Base-by-base conservation (phyloP, 768 basidiomycete genomes). In the Trametes coccinea region DNA sequence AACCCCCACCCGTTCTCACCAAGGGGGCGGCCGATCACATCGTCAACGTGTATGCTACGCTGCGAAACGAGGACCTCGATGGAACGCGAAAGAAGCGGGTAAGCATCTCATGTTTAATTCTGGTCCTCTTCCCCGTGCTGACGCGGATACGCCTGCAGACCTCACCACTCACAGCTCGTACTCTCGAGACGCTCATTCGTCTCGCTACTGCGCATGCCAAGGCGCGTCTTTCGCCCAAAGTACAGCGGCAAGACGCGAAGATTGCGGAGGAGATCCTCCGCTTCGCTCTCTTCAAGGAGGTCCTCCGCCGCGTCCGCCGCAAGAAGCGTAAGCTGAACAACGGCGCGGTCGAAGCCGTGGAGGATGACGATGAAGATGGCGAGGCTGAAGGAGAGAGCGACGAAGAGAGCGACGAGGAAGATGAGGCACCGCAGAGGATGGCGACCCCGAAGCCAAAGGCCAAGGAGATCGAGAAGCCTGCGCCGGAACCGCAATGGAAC, bases 171-270 rank as follows among this genome's bases (percentile, higher is more conserved):
- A 99, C 97, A 2, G 96, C 97, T 17, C 95, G 97, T 83, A 97
- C 97, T 3, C 86, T 99, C 61, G 97, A 99, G 76, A 99, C 97
- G 0, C 83, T 99, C 50, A 99, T 99, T 74, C 97, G 97, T 80
- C 84, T 99, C 8, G 87, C 97, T 4, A 99, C 96, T 16, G 97
- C 97, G 0, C 97, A 99, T 75, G 97, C 97, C 47, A 99, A 99
- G 75, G 87, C 94, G 14, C 88, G 96, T 17, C 81, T 99, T 8
- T 95, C 95, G 7, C 61, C 84, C 46, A 90, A 90, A 66, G 92
- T 99, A 10, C 87, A 92, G 69, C 84, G 89, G 70, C 77, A 79
- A 2, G 97, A 99, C 77, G 95, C 97, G 16, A 82, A 81, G 67
- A 88, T 89, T 44, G 97, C 97, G 2, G 95, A 99, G 73, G 89